These are phyloP conservation scores for Microdochium bolleyi DNA, from an alignment of 2,329 filamentous ascomycete genomes.

Conservation along the genomic window DNA sequence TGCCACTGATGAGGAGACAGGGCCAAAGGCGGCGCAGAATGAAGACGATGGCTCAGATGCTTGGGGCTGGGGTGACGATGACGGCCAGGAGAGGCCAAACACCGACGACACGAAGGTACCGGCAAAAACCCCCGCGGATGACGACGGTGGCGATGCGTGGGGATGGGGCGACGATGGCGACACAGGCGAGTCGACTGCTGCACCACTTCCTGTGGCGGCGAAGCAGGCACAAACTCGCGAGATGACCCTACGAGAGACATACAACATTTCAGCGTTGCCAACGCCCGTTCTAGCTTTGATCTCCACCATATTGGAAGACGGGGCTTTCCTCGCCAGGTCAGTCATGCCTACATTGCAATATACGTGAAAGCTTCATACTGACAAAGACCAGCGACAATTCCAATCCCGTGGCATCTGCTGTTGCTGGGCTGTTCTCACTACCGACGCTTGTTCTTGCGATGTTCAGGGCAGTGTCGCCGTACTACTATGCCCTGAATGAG, in stretches of 20 bases:
- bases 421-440: slow-evolving; percentile 60
- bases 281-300: slow-evolving; percentile 67
- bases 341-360: slow-evolving; percentile 8
- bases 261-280: slow-evolving; percentile 82
- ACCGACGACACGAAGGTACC: slow-evolving; percentile 7
- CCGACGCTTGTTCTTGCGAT: slow-evolving; percentile 69
- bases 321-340: slow-evolving; percentile 45
- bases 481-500: slow-evolving; percentile 58
- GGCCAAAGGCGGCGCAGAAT: slow-evolving; percentile 4
- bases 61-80: slow-evolving; percentile 80
- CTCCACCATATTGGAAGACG: slow-evolving; percentile 50
- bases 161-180: slow-evolving; percentile 69
- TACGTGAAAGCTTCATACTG: slow-evolving; percentile 1
- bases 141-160: slow-evolving; percentile 59
- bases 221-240: slow-evolving; percentile 41
- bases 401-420: slow-evolving; percentile 58
- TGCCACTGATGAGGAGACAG: slow-evolving; percentile 16
- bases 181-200: slow-evolving; percentile 14
- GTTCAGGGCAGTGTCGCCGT: slow-evolving; percentile 68
- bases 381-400: slow-evolving; percentile 26
- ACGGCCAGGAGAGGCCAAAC: slow-evolving; percentile 27
- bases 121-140: slow-evolving; percentile 9
- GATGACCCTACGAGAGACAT: slow-evolving; percentile 75
- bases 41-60: slow-evolving; percentile 49
- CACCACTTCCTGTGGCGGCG: slow-evolving; percentile 10